Evolutionary conservation across 2,329 filamentous ascomycete species (phyloP).

Genomic region (Neurospora crassa): DNA sequence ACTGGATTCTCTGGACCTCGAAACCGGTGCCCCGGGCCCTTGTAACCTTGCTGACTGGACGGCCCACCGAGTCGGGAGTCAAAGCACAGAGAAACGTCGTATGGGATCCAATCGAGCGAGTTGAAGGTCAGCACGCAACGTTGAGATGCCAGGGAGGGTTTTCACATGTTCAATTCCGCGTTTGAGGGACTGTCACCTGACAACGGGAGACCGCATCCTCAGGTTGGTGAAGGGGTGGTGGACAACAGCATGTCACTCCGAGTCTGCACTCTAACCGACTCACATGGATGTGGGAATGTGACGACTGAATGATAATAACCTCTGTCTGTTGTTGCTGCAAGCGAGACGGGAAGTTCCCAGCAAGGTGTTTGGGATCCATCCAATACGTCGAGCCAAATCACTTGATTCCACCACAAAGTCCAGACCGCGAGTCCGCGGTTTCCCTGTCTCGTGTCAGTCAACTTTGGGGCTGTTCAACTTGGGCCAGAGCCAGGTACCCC

Average conservation of each 20-base stretch:
- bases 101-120: not conserved
- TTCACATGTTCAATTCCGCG: not conserved
- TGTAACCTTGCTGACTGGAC: not conserved
- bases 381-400: not conserved
- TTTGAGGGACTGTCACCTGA: not conserved
- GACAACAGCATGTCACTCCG: not conserved
- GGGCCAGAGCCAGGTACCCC: not conserved
- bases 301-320: not conserved
- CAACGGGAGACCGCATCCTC: not conserved
- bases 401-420: not conserved
- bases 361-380: not conserved
- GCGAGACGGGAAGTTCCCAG: not conserved
- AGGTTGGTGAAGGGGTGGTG: not conserved
- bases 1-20: not conserved
- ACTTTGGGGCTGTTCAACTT: not conserved
- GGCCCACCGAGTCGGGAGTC: not conserved
- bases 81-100: not conserved
- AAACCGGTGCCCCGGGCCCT: not conserved
- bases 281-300: not conserved
- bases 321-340: not conserved
- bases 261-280: not conserved
- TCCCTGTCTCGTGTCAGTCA: not conserved
- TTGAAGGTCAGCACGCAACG: not conserved
- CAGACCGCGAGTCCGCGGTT: not conserved
- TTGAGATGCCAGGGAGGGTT: not conserved